Conservation (phyloP, 2,329 filamentous ascomycete genomes). For the Cryphonectria naterciae region DNA sequence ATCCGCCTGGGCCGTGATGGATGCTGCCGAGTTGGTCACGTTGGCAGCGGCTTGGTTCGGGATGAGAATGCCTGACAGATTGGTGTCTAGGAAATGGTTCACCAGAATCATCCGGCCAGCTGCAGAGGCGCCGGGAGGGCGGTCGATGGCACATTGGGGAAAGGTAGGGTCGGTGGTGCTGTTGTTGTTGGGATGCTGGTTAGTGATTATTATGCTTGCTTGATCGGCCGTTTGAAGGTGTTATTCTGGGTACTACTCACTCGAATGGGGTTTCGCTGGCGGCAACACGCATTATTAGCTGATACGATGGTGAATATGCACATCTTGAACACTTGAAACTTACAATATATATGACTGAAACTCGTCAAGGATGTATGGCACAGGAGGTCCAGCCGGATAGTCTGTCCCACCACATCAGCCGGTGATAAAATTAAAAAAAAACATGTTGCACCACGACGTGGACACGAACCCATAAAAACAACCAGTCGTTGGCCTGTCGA, state of each 20-base stretch:
- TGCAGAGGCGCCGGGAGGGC: slow-evolving; percentile 53
- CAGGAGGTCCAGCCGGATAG: slow-evolving; percentile 36
- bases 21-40: slow-evolving; percentile 53
- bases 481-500: slow-evolving; percentile 64
- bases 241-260: slow-evolving; percentile 1
- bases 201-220: neutral
- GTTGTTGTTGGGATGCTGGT: neutral
- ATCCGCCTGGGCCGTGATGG: slow-evolving; percentile 46
- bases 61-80: slow-evolving; percentile 38
- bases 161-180: slow-evolving; percentile 59
- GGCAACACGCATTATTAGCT: slow-evolving; percentile 2
- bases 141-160: slow-evolving; percentile 67
- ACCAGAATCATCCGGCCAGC: slow-evolving; percentile 53
- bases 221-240: too few species aligned
- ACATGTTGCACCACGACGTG: neutral
- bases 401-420: slow-evolving; percentile 7
- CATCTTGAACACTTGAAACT: neutral
- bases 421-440: too few species aligned
- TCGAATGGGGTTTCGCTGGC: slow-evolving; percentile 69
- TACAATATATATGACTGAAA: slow-evolving; percentile 53
- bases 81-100: slow-evolving; percentile 67
- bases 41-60: slow-evolving; percentile 39
- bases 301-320: neutral
- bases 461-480: slow-evolving; percentile 65
- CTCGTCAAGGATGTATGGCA: slow-evolving; percentile 67